phyloP scores from a whole-genome alignment of 2,329 filamentous ascomycete genomes.

The Talaromyces sp. region DNA sequence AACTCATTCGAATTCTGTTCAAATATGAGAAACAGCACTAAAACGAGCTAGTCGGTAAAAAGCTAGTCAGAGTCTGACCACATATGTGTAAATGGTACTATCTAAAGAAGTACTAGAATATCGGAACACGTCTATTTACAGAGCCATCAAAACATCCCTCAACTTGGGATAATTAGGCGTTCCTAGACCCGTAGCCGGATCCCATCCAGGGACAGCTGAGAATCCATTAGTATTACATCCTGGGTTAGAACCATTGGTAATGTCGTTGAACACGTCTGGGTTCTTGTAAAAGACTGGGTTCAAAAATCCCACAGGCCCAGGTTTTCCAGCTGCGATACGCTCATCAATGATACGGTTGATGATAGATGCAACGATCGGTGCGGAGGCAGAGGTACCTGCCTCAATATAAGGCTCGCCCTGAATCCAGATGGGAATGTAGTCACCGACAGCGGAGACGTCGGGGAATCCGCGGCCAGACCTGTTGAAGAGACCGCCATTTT shows the following conservation, averaged over 20 bases:
- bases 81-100: no score
- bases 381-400: conserved; percentile 42
- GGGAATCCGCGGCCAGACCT: conserved; percentile 57
- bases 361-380: conserved; percentile 58
- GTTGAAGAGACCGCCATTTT: conserved; percentile 40
- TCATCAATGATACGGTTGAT: conserved; percentile 63
- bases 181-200: conserved; percentile 31
- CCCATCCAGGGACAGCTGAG: conserved; percentile 25
- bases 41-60: no score
- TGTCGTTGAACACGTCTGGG: conserved; percentile 7
- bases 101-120: no score
- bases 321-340: conserved; percentile 49
- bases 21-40: no score
- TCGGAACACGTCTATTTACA: not conserved
- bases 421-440: conserved; percentile 1
- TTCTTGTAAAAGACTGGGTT: conserved; percentile 9
- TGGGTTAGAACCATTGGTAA: conserved; percentile 1
- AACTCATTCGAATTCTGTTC: no score
- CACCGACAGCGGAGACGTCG: conserved; percentile 55
- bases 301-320: conserved; percentile 20
- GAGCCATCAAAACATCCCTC: conserved; percentile 9
- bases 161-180: conserved; percentile 23
- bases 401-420: not conserved
- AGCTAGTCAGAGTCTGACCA: no score
- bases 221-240: conserved; percentile 12